Conservation (phyloP, 768 basidiomycete species). For the Pulveroboletus sp. region DNA sequence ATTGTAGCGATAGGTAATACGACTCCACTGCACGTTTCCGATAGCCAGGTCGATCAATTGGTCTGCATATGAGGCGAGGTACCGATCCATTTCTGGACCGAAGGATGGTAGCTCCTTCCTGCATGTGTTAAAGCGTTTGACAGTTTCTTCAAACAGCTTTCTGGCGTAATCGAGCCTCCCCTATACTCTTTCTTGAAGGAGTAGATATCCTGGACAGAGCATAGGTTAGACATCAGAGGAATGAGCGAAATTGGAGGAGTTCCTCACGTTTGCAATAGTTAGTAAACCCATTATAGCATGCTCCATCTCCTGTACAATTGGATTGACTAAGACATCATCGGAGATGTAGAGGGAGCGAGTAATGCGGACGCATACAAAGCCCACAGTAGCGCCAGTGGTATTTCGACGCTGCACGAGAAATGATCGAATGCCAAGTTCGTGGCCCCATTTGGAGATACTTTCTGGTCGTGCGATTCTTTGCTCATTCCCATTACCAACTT, state of each 20-base stretch:
- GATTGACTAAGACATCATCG: constrained; percentile 5
- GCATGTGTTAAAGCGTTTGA: constrained; percentile 4
- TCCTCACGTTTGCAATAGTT: constrained; percentile 10
- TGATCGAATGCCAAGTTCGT: constrained; percentile 4
- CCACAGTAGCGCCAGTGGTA: neutral
- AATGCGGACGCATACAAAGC: neutral
- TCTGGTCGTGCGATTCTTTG: constrained; percentile 7
- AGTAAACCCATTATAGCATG: constrained; percentile 4
- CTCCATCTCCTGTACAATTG: constrained; percentile 10
- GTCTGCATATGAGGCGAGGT: constrained; percentile 6
- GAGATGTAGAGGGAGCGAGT: constrained; percentile 3
- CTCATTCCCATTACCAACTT: neutral
- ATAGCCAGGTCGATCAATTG: constrained; percentile 5
- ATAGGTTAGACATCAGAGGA: neutral
- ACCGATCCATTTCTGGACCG: constrained; percentile 3
- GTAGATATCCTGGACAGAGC: constrained; percentile 7
- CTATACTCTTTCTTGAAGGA: constrained; percentile 16
- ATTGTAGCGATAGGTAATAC: constrained; percentile 8
- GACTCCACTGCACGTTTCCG: constrained; percentile 14
- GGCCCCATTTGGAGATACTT: neutral
- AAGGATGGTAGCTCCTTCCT: constrained; percentile 8
- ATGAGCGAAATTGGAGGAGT: neutral
- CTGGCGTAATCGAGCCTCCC: constrained; percentile 6
- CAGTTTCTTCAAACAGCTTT: constrained; percentile 1
- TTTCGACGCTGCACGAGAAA: constrained; percentile 9